Evolutionary conservation across 2,329 filamentous ascomycete species (phyloP), one percentile per base, ranked within the genome.

Genomic region (Fusarium papillatum): DNA sequence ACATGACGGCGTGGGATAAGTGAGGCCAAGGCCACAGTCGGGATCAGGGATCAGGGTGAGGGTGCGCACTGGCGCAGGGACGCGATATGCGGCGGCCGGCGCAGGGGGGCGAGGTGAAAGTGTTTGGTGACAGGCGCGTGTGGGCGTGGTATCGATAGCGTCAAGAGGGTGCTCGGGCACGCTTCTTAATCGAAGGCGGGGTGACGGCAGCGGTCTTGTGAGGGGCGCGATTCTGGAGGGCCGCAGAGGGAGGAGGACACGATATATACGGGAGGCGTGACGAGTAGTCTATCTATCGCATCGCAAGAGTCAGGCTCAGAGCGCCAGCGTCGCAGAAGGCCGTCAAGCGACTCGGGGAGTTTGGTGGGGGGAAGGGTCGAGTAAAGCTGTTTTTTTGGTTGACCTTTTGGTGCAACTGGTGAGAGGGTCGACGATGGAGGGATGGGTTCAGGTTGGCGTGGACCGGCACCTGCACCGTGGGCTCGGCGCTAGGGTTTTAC

Each of bases 1-100:
- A 92, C 90, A 92, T 92, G 80, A 57, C 76, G 76, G 68, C 69
- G 71, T 59, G 63, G 69, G 70, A 48, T 66, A 67, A 69, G 68
- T 66, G 68, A 66, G 66, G 68, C 61, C 64, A 67, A 72, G 61
- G 50, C 41, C 50, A 55, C 39, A 55, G 48, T 43, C 46, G 53
- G 41, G 66, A 62, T 71, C 67, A 67, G 72, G 69, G 64, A 57
- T 70, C 48, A 70, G 53, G 66, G n/a, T 31, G 31, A 31, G 61
- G 61, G 62, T 50, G 76, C 71, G 74, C 73, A 69, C 75, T 63
- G 72, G 59, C 60, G 67, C 34, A 63, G 31, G 59, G 43, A 68
- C 36, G 66, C 31, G 43, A 39, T 59, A 50, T 50, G 64, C 43
- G 62, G 39, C 57, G 57, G 31, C 68, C 57, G 63, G 68, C 53